These are phyloP conservation scores for Colletotrichum sp. DNA, from an alignment of 2,329 filamentous ascomycete species.

Conservation along the genomic window DNA sequence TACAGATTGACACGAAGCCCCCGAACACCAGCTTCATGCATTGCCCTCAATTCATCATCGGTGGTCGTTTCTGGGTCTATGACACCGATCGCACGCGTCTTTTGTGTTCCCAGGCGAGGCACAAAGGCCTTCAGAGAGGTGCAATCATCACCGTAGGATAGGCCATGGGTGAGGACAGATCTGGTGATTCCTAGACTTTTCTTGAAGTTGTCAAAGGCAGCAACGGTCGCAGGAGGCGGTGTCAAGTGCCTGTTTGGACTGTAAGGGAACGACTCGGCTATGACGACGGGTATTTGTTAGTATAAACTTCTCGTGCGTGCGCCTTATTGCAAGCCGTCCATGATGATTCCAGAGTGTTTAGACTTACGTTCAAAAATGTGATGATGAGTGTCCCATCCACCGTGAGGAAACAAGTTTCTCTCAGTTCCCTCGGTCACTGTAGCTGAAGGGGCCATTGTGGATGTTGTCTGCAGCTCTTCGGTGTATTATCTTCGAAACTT, in stretches of 20 bases:
- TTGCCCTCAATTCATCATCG: slow-evolving; percentile 24
- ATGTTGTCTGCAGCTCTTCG: not conserved
- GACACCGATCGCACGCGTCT: slow-evolving; percentile 33
- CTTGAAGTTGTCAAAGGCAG: slow-evolving; percentile 21
- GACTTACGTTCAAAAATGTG: slow-evolving; percentile 36
- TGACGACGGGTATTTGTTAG: not conserved
- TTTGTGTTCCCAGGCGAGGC: slow-evolving; percentile 25
- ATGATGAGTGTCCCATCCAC: slow-evolving; percentile 36
- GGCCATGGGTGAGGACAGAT: slow-evolving; percentile 38
- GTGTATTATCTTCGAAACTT: accelerated
- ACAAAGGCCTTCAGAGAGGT: slow-evolving; percentile 36
- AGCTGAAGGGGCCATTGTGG: not conserved
- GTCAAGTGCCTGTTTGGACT: slow-evolving; percentile 3
- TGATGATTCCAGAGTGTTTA: not conserved
- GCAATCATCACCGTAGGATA: slow-evolving; percentile 40
- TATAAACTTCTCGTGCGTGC: not conserved
- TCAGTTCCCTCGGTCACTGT: not conserved
- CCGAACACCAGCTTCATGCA: slow-evolving; percentile 32
- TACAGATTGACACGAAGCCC: slow-evolving; percentile 41
- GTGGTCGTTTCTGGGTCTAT: slow-evolving; percentile 31
- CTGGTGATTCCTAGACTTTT: slow-evolving; percentile 30
- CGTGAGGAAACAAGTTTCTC: slow-evolving; percentile 27
- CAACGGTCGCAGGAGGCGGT: slow-evolving; percentile 1
- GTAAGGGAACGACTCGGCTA: slow-evolving; percentile 9
- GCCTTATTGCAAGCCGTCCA: not conserved